Evolutionary conservation across 345 rosid species (phyloP).

Genomic region (Salix brachista): DNA sequence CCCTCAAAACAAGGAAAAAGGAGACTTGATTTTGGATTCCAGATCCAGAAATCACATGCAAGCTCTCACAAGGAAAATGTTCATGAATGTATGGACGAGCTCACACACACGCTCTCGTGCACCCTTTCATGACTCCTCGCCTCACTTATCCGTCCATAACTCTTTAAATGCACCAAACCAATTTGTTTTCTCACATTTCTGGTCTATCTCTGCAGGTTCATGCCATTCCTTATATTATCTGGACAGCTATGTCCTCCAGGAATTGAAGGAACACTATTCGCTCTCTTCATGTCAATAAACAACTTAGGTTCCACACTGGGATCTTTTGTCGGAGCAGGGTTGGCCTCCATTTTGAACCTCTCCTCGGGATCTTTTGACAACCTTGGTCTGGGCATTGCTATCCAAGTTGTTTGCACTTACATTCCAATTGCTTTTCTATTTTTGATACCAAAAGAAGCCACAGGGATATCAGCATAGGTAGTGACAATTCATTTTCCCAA

Average conservation of each 20-base stretch:
- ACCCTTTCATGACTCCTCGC: background rate
- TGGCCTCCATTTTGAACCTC: constrained; percentile 72
- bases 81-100: background rate
- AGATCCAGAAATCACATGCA: background rate
- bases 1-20: background rate
- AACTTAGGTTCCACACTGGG: constrained; percentile 83
- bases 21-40: background rate
- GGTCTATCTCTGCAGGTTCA: constrained; percentile 54
- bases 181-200: constrained; percentile 1
- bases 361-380: constrained; percentile 85
- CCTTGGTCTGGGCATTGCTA: constrained; percentile 56
- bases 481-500: background rate
- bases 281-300: constrained; percentile 94
- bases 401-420: constrained; percentile 73
- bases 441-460: constrained; percentile 86
- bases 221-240: constrained; percentile 94
- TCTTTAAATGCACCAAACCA: background rate
- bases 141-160: background rate
- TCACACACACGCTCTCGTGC: background rate
- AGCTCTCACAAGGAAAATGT: background rate
- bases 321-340: constrained; percentile 82
- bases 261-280: constrained; percentile 90
- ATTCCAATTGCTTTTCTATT: constrained; percentile 70
- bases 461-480: constrained; percentile 62
- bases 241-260: constrained; percentile 98